Conservation (phyloP, 2,329 filamentous ascomycete genomes). For the Zymoseptoria crescenta region DNA sequence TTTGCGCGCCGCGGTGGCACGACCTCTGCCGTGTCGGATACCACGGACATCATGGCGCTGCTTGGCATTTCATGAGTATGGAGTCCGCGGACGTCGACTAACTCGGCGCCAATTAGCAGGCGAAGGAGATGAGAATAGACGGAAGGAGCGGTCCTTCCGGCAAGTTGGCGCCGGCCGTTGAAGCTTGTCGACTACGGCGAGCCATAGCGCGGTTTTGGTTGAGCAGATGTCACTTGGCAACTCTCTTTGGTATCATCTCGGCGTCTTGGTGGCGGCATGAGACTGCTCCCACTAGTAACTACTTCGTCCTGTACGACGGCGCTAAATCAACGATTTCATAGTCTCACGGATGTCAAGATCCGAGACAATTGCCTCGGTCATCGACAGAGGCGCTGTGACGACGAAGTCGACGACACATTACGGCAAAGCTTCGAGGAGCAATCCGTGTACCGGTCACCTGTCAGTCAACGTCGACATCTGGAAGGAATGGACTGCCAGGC, state of each 20-base stretch:
- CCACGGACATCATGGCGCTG: not conserved
- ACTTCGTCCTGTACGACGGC: no score
- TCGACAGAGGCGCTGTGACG: not conserved
- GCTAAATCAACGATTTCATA: not conserved
- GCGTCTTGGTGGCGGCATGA: not conserved
- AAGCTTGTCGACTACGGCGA: not conserved
- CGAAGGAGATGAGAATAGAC: not conserved
- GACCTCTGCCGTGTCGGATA: not conserved
- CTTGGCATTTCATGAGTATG: not conserved
- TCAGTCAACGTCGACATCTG: not conserved
- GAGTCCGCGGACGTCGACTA: not conserved
- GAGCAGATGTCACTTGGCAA: not conserved
- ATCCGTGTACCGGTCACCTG: no score
- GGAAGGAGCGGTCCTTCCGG: not conserved
- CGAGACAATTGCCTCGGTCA: not conserved
- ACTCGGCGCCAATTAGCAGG: not conserved
- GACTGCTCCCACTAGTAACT: not conserved
- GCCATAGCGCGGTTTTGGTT: not conserved
- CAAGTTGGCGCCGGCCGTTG: not conserved
- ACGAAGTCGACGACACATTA: not conserved
- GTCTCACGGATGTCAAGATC: not conserved
- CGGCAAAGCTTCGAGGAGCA: no score
- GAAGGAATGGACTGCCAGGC: not conserved
- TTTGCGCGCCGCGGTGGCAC: not conserved
- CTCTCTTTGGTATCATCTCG: not conserved